Conservation (phyloP, 805 yeast species). For the Candida quercuum region DNA sequence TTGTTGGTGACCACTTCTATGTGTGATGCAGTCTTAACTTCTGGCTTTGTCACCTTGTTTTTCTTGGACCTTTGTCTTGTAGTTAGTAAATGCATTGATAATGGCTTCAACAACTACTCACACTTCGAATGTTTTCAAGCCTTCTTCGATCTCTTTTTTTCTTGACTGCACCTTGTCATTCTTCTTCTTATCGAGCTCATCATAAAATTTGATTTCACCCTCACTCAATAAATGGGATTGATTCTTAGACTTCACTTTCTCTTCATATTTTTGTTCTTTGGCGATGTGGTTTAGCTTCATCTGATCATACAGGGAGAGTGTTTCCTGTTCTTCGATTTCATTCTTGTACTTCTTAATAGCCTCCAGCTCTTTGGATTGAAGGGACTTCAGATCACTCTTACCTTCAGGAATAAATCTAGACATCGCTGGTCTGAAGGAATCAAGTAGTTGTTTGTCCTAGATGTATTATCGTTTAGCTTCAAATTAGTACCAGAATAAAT, state of each 20-base stretch:
- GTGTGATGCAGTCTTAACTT: too few relatives aligned
- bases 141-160: constrained; percentile 17
- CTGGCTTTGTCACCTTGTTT: constrained; percentile 1
- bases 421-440: constrained; percentile 16
- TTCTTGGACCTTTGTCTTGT: constrained; percentile 3
- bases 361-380: constrained; percentile 12
- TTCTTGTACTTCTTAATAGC: constrained; percentile 14
- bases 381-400: constrained; percentile 18
- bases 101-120: constrained; percentile 6
- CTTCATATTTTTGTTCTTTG: constrained; percentile 21
- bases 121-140: constrained; percentile 15
- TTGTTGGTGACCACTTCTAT: neutral
- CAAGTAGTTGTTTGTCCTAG: too few relatives aligned
- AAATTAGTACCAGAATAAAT: too few relatives aligned
- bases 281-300: constrained; percentile 21
- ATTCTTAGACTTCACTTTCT: constrained; percentile 17
- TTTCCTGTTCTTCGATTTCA: constrained; percentile 19
- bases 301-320: constrained; percentile 22
- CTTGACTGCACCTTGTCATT: constrained; percentile 6
- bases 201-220: constrained; percentile 17
- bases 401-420: constrained; percentile 25
- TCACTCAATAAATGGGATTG: constrained; percentile 16
- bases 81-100: constrained; percentile 6
- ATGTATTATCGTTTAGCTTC: too few relatives aligned
- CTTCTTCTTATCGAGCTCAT: constrained; percentile 8